Conservation (phyloP, 305 asterid genomes). For the Fraxinus velutina region DNA sequence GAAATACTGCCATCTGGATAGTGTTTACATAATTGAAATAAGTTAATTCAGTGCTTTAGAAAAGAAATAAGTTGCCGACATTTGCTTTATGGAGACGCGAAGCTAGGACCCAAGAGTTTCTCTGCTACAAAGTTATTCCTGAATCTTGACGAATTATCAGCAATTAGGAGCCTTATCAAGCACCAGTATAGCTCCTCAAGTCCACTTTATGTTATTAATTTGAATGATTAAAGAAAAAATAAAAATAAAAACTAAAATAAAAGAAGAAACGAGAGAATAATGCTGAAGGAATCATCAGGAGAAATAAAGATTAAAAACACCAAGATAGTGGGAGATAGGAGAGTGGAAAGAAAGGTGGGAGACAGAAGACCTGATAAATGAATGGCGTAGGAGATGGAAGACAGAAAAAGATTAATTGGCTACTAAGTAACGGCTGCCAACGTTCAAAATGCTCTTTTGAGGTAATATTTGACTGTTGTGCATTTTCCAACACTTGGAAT, state of each 20-base stretch:
- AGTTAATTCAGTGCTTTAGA: neutral
- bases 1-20: neutral
- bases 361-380: neutral
- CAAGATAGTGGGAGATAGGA: neutral
- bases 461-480: neutral
- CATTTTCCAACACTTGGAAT: neutral
- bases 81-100: neutral
- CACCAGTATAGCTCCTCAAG: neutral
- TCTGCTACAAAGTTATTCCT: neutral
- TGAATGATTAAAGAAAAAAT: neutral
- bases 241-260: neutral
- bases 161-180: neutral
- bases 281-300: neutral
- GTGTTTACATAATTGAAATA: neutral
- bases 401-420: neutral
- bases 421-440: neutral
- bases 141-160: neutral
- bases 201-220: neutral
- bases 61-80: neutral
- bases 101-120: neutral
- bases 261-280: conserved; percentile 1
- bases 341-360: neutral
- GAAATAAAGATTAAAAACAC: neutral
- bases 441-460: neutral
- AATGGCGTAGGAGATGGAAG: neutral